Base-by-base conservation (phyloP, 345 rosid species). In the Aethionema arabicum region DNA sequence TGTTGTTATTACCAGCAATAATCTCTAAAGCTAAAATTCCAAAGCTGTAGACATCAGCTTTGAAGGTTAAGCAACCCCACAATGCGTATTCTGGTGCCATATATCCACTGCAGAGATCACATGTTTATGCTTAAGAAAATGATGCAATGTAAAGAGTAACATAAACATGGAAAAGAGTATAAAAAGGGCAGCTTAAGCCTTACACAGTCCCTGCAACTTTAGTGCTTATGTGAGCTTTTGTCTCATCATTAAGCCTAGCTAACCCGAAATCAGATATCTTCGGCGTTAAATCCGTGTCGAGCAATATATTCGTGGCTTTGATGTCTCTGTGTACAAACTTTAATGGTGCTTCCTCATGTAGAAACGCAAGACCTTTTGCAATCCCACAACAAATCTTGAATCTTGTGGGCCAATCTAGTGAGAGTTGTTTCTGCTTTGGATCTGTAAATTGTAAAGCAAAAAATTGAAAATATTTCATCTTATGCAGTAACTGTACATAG, bases 21-120 rank as follows among this genome's bases (percentile, higher is more conserved):
- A 82, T 74, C 74, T 85, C 90, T 61, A 82, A 52, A 38, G 76
- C 77, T 66, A 85, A 80, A 41, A 82, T 65, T 5, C 90, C 87
- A 11, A 75, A 85, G 62, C 87, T 85, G 38, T 85, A 85, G 10
- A 85, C 85, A 69, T 85, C 87, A 50, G 85, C 87, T 67, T 85
- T 85, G 63, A 76, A 73, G 13, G 74, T 71, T 39, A 85, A 68
- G 61, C 80, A 67, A 58, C 90, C 87, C 87, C 87, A 78, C 11
- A 82, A 39, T 57, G 87, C 90, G 42, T 82, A 85, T 60, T 85
- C 85, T 11, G 87, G 90, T 49, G 90, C 82, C 85, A 85, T 85
- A 47, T 85, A 72, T 61, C 81, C 81, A 53, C 81, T 77, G 74
- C 68, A 66, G 3, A 52, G 0, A 39, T 55, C 54, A 68, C 8